phyloP scores from a whole-genome alignment of 1,284 basidiomycete genomes.

The Microstroma glucosiphilum region DNA sequence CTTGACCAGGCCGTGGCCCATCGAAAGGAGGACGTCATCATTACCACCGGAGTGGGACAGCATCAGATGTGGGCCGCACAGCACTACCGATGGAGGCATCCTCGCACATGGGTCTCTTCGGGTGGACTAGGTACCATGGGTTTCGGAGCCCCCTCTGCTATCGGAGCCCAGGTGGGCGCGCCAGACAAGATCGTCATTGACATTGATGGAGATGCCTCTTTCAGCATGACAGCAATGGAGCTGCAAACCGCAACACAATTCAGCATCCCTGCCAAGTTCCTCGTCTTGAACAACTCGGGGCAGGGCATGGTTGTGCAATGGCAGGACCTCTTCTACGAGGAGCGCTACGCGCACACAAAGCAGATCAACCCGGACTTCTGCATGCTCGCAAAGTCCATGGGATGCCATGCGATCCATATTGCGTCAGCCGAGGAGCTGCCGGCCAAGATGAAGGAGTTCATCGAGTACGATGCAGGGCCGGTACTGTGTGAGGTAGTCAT shows the following conservation, averaged over 20 bases:
- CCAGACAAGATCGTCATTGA: slow-evolving; percentile 91
- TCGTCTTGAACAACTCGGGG: slow-evolving; percentile 52
- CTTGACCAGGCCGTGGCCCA: slow-evolving; percentile 63
- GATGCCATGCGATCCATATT: slow-evolving; percentile 80
- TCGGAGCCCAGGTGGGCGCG: slow-evolving; percentile 92
- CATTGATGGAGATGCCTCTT: slow-evolving; percentile 94
- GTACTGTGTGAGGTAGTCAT: slow-evolving; percentile 86
- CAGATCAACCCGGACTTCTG: slow-evolving; percentile 95
- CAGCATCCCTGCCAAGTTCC: slow-evolving; percentile 82
- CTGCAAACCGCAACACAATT: slow-evolving; percentile 85
- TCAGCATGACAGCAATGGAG: slow-evolving; percentile 98
- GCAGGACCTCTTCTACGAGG: slow-evolving; percentile 95
- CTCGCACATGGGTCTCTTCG: slow-evolving; percentile 86
- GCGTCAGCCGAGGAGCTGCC: slow-evolving; percentile 69
- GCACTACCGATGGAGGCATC: slow-evolving; percentile 81
- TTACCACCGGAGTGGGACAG: slow-evolving; percentile 93
- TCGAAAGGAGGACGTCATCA: slow-evolving; percentile 77
- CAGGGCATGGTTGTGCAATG: slow-evolving; percentile 94
- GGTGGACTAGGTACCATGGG: slow-evolving; percentile 94
- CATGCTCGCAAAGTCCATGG: slow-evolving; percentile 79
- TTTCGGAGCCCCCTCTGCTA: slow-evolving; percentile 85
- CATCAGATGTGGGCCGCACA: slow-evolving; percentile 99
- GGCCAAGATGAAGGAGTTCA: slow-evolving; percentile 94
- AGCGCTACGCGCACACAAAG: slow-evolving; percentile 83
- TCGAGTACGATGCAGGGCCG: slow-evolving; percentile 86